phyloP scores from a whole-genome alignment of 768 basidiomycete species.

The Mycena albidolilacea region DNA sequence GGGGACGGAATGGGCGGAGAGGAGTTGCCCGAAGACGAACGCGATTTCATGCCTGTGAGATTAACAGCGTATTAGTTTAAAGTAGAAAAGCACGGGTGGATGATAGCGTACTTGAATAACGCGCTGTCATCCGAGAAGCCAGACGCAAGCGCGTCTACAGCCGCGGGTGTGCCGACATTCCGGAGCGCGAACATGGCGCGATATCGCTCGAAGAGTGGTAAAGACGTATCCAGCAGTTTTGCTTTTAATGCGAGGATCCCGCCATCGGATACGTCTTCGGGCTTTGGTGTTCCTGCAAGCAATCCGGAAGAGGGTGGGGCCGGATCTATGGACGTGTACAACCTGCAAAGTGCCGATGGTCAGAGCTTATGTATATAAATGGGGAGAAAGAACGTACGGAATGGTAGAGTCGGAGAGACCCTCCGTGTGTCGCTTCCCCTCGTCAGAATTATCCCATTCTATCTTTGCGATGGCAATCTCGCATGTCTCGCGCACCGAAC shows the following conservation, averaged over 20 bases:
- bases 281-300: slow-evolving; percentile 66
- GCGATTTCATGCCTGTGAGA: slow-evolving; percentile 92
- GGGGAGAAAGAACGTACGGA: slow-evolving; percentile 53
- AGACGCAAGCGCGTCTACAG: slow-evolving; percentile 91
- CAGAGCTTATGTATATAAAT: slow-evolving; percentile 43
- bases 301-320: slow-evolving; percentile 84
- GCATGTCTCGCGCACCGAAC: slow-evolving; percentile 93
- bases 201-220: slow-evolving; percentile 93
- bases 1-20: slow-evolving; percentile 91
- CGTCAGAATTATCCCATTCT: slow-evolving; percentile 89
- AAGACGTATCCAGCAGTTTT: slow-evolving; percentile 72
- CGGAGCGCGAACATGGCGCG: slow-evolving; percentile 98
- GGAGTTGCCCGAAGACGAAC: slow-evolving; percentile 97
- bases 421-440: slow-evolving; percentile 67
- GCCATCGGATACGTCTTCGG: slow-evolving; percentile 63
- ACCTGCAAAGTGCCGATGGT: slow-evolving; percentile 44
- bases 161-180: slow-evolving; percentile 89
- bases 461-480: slow-evolving; percentile 98
- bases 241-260: slow-evolving; percentile 69
- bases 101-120: slow-evolving; percentile 86
- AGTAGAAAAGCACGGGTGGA: slow-evolving; percentile 18
- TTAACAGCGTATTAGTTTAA: neutral
- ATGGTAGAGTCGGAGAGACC: slow-evolving; percentile 48
- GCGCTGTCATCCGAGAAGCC: slow-evolving; percentile 93
- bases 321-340: slow-evolving; percentile 90